These are phyloP conservation scores for Andrographis paniculata DNA, from an alignment of 305 asterid species.

Conservation along the genomic window DNA sequence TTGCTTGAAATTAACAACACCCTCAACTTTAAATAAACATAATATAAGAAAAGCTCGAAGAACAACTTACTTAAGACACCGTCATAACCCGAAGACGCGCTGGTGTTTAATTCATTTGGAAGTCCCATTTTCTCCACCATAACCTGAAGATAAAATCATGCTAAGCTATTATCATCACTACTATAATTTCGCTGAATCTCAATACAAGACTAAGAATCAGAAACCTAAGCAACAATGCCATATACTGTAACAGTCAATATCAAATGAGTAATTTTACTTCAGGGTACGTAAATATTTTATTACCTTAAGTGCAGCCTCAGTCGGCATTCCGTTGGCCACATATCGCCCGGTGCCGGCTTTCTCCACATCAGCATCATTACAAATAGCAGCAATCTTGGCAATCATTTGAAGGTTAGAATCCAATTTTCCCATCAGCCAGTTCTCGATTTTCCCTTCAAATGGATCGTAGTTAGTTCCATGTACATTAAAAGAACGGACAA, in stretches of 20 bases:
- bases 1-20: too few relatives aligned
- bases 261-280: neutral
- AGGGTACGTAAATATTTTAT: neutral
- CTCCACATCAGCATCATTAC: conserved; percentile 65
- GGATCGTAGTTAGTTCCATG: neutral
- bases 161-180: conserved; percentile 4
- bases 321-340: conserved; percentile 64
- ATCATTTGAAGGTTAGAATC: conserved; percentile 54
- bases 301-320: conserved; percentile 84
- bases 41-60: neutral
- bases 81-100: conserved; percentile 36
- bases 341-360: conserved; percentile 38
- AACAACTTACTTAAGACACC: conserved; percentile 61
- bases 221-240: neutral
- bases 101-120: conserved; percentile 47
- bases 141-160: conserved; percentile 44
- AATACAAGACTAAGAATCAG: neutral
- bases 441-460: conserved; percentile 22
- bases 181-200: neutral
- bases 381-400: conserved; percentile 57
- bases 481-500: neutral
- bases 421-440: conserved; percentile 39
- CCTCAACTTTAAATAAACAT: too few relatives aligned
- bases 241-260: neutral
- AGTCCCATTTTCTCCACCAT: conserved; percentile 97